Base-by-base conservation (phyloP, 2,329 filamentous ascomycete species). In the Helotiales sp. region DNA sequence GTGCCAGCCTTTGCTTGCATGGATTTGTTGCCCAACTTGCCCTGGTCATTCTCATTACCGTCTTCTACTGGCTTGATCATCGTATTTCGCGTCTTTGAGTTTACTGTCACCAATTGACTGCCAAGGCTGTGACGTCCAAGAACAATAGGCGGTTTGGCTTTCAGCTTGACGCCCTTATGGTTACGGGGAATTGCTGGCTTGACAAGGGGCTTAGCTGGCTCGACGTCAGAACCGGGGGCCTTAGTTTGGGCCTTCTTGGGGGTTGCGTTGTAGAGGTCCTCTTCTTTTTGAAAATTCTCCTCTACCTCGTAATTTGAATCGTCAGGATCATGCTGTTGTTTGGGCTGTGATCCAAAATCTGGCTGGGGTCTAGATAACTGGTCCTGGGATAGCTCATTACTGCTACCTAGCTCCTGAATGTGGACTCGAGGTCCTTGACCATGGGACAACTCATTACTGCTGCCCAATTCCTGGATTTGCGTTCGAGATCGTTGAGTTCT, bases 71-170 rank as follows among this genome's bases (percentile, higher is more conserved):
- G n/a, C 43, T 34, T 28, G 15, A 22, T 10, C 13, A 32, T 10
- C 24, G 37, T 26, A 28, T 20, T 13, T 5, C 24, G 20, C 17
- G 34, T 20, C 20, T 32, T 34, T 10, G 15, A 22, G 50, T 30
- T 40, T 26, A n/a, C 22, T 8, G 20, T 37, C 13, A 26, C 37
- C 32, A 47, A 6, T 30, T 50, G 15, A 10, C 30, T 61, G 30
- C 20, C 45, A 20, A 52, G 57, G 55, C 40, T 59, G 4, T 28
- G 37, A 4, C 47, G 37, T 40, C 55, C 32, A 13, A 13, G 26
- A 32, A 59, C 30, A 26, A 69, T 69, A n/a, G 67, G 67, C n/a
- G 40, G 34, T 15, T 69, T 69, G 17, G 67, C 67, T 20, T 69
- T 63, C 6, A 63, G 63, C 54, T 66, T 65, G 22, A 69, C 30